phyloP scores from a whole-genome alignment of 805 yeast species.

The Starmera dryadoides region DNA sequence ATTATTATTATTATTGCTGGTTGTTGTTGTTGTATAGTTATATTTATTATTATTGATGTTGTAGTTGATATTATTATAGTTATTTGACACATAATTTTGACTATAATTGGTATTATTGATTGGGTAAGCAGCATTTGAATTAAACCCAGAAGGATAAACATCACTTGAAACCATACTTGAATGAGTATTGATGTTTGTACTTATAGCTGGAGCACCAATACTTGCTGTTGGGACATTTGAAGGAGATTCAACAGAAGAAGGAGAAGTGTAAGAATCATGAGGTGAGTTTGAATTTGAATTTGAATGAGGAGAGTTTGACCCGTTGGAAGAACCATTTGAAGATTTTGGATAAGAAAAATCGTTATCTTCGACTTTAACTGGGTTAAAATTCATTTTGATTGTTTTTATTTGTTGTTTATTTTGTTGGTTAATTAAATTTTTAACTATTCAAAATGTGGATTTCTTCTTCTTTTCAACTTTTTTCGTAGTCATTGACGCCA shows the following conservation, averaged over 20 bases:
- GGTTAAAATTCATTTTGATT: too few relatives aligned
- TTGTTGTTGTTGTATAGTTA: neutral
- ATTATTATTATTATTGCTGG: neutral
- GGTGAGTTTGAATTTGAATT: constrained; percentile 15
- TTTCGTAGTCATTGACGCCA: too few relatives aligned
- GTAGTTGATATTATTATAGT: neutral
- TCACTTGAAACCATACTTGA: too few relatives aligned
- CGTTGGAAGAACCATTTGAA: constrained; percentile 15
- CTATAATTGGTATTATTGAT: neutral
- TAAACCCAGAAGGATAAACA: too few relatives aligned
- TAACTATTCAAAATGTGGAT: too few relatives aligned
- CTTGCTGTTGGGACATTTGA: constrained; percentile 1
- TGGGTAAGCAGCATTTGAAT: neutral
- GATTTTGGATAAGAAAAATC: too few relatives aligned
- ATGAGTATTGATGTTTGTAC: neutral
- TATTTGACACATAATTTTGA: neutral
- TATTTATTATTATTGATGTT: neutral
- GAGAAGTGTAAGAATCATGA: constrained; percentile 17
- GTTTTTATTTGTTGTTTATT: too few relatives aligned
- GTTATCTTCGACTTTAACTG: too few relatives aligned
- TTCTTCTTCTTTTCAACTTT: too few relatives aligned
- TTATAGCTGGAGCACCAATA: neutral
- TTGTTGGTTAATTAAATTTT: too few relatives aligned
- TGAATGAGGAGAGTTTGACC: constrained; percentile 20
- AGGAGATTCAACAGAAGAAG: constrained; percentile 19